phyloP scores from a whole-genome alignment of 2,329 filamentous ascomycete species.

The Teratosphaeria epicoccoides region DNA sequence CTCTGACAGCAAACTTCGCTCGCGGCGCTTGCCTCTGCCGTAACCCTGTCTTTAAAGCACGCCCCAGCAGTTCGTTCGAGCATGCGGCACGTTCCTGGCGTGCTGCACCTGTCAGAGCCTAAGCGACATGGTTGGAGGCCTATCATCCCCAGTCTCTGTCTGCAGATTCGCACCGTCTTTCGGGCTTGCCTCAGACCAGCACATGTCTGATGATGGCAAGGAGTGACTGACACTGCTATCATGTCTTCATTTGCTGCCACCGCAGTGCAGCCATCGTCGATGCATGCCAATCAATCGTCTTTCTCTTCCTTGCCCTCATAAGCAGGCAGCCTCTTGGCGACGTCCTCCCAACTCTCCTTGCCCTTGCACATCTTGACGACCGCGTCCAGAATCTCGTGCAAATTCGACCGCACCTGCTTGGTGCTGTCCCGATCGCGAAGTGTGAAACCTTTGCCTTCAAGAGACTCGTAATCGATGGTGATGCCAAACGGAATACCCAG shows the following conservation, averaged over 20 bases:
- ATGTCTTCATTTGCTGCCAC: background rate
- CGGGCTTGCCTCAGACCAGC: background rate
- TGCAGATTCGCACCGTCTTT: slow-evolving; percentile 2
- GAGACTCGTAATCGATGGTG: slow-evolving; percentile 90
- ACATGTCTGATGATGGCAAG: background rate
- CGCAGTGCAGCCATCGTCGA: background rate
- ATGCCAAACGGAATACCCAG: slow-evolving; percentile 88
- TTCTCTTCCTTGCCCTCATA: slow-evolving; percentile 63
- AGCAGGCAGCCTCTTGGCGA: slow-evolving; percentile 66
- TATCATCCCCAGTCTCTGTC: background rate
- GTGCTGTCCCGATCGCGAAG: slow-evolving; percentile 85
- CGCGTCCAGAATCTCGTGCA: slow-evolving; percentile 69
- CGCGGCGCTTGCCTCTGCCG: background rate
- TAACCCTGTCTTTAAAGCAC: background rate
- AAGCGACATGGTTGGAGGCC: background rate
- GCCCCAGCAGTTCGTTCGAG: background rate
- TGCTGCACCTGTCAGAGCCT: background rate
- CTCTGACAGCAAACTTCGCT: background rate
- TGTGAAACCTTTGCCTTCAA: slow-evolving; percentile 78
- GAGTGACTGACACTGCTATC: background rate
- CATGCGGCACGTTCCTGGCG: background rate
- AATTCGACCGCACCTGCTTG: slow-evolving; percentile 74
- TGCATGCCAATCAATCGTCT: background rate
- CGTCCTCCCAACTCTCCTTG: slow-evolving; percentile 56
- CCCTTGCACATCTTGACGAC: slow-evolving; percentile 54